phyloP scores from a whole-genome alignment of 164 flowering plant genomes.

The Houttuynia cordata region DNA sequence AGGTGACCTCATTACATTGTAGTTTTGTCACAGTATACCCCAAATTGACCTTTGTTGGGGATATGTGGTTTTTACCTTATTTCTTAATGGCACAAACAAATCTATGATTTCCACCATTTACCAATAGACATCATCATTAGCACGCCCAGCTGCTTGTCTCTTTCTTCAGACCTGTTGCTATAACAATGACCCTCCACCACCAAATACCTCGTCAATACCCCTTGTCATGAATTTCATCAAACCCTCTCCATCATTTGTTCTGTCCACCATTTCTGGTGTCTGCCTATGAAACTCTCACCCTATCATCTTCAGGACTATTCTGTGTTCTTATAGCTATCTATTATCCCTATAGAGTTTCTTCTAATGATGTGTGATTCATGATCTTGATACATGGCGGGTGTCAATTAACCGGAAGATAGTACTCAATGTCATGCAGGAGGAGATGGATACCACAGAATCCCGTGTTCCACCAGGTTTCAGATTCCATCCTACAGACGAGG shows the following conservation, averaged over 20 bases:
- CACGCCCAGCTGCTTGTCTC: slow-evolving; percentile 45
- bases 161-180: slow-evolving; percentile 22
- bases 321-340: background rate
- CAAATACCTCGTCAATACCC: slow-evolving; percentile 5
- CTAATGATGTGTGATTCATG: background rate
- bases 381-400: background rate
- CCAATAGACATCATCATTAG: slow-evolving; percentile 71
- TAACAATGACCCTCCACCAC: background rate
- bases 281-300: too few relatives aligned
- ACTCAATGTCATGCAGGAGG: slow-evolving; percentile 11
- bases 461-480: slow-evolving; percentile 90
- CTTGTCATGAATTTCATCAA: slow-evolving; percentile 17
- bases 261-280: too few relatives aligned
- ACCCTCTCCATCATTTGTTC: background rate
- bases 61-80: background rate
- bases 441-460: slow-evolving; percentile 40
- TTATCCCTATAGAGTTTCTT: background rate
- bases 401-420: background rate
- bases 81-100: background rate
- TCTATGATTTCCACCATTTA: slow-evolving; percentile 64
- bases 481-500: slow-evolving; percentile 88
- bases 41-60: background rate
- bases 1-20: too few relatives aligned
- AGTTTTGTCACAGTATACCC: too few relatives aligned
- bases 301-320: too few relatives aligned